These are phyloP conservation scores for Hypoxylon sp. DNA, from an alignment of 2,329 filamentous ascomycete species.

Conservation along the genomic window DNA sequence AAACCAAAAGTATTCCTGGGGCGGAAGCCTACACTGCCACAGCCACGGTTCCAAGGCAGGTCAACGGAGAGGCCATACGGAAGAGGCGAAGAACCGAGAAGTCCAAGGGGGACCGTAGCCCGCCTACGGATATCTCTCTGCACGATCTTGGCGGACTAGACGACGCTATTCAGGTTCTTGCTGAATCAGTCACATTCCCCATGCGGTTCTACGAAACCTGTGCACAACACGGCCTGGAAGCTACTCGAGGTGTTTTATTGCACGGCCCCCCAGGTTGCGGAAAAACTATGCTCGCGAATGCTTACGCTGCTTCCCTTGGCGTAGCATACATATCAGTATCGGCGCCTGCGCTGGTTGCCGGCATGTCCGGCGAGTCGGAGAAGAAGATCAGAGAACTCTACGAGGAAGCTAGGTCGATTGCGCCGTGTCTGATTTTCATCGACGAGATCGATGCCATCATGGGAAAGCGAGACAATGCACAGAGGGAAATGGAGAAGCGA, in stretches of 20 bases:
- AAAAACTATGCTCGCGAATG: conserved; percentile 86
- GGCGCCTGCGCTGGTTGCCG: conserved; percentile 83
- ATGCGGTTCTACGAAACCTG: conserved; percentile 77
- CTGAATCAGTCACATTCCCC: conserved; percentile 78
- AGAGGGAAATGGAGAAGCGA: conserved; percentile 89
- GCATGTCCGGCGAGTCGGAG: conserved; percentile 90
- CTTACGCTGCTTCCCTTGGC: conserved; percentile 79
- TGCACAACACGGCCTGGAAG: conserved; percentile 72
- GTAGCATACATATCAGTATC: conserved; percentile 86
- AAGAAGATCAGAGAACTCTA: conserved; percentile 88
- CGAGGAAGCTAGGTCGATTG: conserved; percentile 86
- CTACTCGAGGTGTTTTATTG: conserved; percentile 79
- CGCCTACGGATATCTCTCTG: conserved; percentile 75
- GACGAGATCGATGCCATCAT: conserved; percentile 94
- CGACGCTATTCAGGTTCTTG: conserved; percentile 75
- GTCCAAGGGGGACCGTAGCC: conserved; percentile 68
- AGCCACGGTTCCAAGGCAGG: conserved; percentile 61
- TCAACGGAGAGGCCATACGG: conserved; percentile 73
- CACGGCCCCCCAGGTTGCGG: conserved; percentile 89
- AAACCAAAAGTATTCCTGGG: conserved; percentile 41
- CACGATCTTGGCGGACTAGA: conserved; percentile 83
- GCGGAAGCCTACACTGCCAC: conserved; percentile 47
- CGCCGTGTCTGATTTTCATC: conserved; percentile 91
- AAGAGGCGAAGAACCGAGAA: conserved; percentile 72
- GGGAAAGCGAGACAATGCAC: conserved; percentile 83